A percentile compares a stretch with the other conserved stretches of the same genome.
These are phyloP conservation scores for Silybum marianum DNA, from an alignment of 129 eudicot genomes.

Conservation along the genomic window DNA sequence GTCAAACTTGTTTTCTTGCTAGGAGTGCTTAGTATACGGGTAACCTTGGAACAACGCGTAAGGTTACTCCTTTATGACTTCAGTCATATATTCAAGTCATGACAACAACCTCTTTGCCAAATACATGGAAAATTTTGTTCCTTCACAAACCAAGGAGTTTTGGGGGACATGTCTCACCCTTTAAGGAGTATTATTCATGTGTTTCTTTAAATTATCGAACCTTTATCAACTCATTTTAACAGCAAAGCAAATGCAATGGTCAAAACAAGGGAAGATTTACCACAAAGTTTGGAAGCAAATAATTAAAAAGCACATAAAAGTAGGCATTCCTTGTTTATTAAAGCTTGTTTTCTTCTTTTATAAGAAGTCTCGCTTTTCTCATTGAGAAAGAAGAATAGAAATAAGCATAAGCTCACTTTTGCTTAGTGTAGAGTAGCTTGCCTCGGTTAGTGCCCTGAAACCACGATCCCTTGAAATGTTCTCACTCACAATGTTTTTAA, in stretches of 20 bases:
- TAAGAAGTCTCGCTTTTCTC: constrained; percentile 28
- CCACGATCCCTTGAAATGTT: constrained; percentile 96
- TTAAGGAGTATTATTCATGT: not conserved
- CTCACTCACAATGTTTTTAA: constrained; percentile 82
- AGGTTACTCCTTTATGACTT: not conserved
- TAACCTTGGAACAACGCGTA: not conserved
- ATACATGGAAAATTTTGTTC: not conserved
- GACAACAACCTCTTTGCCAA: not conserved
- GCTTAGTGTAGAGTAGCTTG: constrained; percentile 95
- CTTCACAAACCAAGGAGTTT: not conserved
- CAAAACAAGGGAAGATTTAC: constrained; percentile 7
- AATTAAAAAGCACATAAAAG: constrained; percentile 12
- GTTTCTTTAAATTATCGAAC: not conserved
- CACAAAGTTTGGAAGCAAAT: not conserved
- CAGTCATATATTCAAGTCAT: not conserved
- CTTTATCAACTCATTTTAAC: not conserved
- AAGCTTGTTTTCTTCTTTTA: not conserved
- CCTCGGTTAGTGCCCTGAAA: constrained; percentile 98
- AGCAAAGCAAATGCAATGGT: not conserved
- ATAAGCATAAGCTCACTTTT: constrained; percentile 77
- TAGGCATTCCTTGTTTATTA: not conserved
- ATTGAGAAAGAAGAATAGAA: constrained; percentile 31
- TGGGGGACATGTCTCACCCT: not conserved
- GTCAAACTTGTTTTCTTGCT: not conserved
- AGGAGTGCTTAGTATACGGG: not conserved